Base-by-base conservation (phyloP, 495 filamentous ascomycete genomes). In the Melanomma pulvis-pyrius region DNA sequence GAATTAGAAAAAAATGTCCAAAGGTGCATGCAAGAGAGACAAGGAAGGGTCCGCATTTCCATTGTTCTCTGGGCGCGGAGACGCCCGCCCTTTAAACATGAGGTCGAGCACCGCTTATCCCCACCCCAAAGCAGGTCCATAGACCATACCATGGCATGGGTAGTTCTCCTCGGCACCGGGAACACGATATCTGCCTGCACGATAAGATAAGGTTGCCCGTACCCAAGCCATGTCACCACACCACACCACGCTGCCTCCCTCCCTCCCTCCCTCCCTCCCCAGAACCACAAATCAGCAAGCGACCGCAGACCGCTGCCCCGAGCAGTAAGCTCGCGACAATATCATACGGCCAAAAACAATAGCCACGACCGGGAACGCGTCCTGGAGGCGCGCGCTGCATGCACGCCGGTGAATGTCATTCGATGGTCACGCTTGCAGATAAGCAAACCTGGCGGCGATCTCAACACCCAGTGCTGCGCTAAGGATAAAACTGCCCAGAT, bases 151-250 rank as follows among this genome's bases (percentile, higher is more conserved):
- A 30, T 29, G 6, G 25, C 26, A 5, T 54, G 5, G 8, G 12
- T 11, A 54, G 29, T 24, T n/a, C 21, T 24, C 13, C 25, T 54
- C 51, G 51, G 51, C 24, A 44, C 44, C 11, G 26, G 49, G 11
- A 19, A 5, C n/a, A 21, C 49, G 28, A n/a, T 25, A 26, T 26
- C 6, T 52, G 29, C 47, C 6, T 52, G 29, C 47, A 29, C 29
- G 63, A 59, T 66, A 66, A 66, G 63, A 66, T 66, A 66, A 66
- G 63, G 54, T n/a, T 60, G 4, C 17, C 28, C 48, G 7, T 49
- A 21, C 46, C 46, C 15, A n/a, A 49, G 6, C 36, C 36, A n/a
- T 13, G 13, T 36, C 6, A 6, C 32, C 13, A 13, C 13, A 36
- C 32, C 32, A 13, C 39, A 44, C 5, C 4, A 15, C 39, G 39